Percentiles rank a stretch among this genome's conserved stretches.
Conservation (phyloP, 2,329 filamentous ascomycete genomes). For the Sphaerostilbella broomeana region DNA sequence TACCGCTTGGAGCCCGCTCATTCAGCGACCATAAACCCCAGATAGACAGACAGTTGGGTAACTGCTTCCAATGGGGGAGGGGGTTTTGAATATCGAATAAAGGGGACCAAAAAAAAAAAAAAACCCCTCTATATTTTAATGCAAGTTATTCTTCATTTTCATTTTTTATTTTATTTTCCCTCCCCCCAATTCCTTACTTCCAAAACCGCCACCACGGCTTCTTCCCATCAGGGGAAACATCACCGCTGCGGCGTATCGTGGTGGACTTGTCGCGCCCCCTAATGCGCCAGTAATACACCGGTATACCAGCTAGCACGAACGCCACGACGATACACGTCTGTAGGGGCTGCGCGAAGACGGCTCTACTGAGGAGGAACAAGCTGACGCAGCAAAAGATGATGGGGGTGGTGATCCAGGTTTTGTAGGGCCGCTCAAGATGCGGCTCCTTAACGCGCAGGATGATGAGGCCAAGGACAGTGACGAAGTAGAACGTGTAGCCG, state of each 20-base stretch:
- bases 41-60: no score
- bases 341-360: slow-evolving; percentile 82
- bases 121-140: no score
- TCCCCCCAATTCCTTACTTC: slow-evolving; percentile 29
- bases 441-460: slow-evolving; percentile 84
- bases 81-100: no score
- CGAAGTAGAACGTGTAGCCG: slow-evolving; percentile 94
- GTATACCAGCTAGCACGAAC: slow-evolving; percentile 77
- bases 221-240: slow-evolving; percentile 18
- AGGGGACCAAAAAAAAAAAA: no score
- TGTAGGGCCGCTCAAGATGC: slow-evolving; percentile 80
- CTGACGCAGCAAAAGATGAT: slow-evolving; percentile 98
- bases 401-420: slow-evolving; percentile 93
- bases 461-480: slow-evolving; percentile 89
- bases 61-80: no score
- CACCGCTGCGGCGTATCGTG: slow-evolving; percentile 33
- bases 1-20: no score
- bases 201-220: slow-evolving; percentile 56
- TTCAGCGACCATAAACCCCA: no score
- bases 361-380: slow-evolving; percentile 80
- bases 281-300: slow-evolving; percentile 85
- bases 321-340: slow-evolving; percentile 82
- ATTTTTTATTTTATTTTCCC: background rate
- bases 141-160: no score
- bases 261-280: slow-evolving; percentile 52